A percentile compares a stretch with the other conserved stretches of the same genome.
These are phyloP conservation scores for Colletotrichum zoysiae DNA, from an alignment of 2,329 filamentous ascomycete genomes.

Conservation along the genomic window DNA sequence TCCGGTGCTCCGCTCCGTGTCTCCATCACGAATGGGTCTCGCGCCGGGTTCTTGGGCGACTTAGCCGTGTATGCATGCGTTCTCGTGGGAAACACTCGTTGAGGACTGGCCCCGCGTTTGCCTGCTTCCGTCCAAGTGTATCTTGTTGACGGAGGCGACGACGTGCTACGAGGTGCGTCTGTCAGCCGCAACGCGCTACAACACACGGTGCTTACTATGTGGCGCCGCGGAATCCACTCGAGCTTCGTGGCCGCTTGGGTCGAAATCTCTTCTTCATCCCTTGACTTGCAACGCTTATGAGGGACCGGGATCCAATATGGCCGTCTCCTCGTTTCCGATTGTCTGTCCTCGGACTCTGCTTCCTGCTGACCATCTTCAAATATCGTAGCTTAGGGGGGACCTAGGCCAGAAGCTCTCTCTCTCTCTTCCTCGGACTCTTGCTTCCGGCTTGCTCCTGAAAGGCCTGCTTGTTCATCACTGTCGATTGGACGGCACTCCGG, in stretches of 20 bases:
- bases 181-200: conserved; percentile 35
- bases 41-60: not conserved
- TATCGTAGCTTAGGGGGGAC: not conserved
- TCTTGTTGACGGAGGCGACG: not conserved
- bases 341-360: not conserved
- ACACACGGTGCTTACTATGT: conserved; percentile 24
- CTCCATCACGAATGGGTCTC: not conserved
- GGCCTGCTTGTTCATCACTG: not conserved
- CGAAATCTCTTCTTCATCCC: not conserved
- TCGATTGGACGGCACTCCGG: too few relatives aligned
- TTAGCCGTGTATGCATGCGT: not conserved
- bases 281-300: conserved; percentile 7
- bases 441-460: not conserved
- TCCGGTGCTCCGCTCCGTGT: conserved; percentile 11
- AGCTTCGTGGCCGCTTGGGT: not conserved
- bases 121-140: not conserved
- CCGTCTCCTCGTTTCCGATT: not conserved
- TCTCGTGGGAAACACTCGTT: not conserved
- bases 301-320: conserved; percentile 5
- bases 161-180: conserved; percentile 3
- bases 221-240: conserved; percentile 7
- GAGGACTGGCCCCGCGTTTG: not conserved
- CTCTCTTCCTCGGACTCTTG: not conserved
- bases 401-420: not conserved
- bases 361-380: not conserved